Percentiles rank a stretch among this genome's conserved stretches.
phyloP scores from a whole-genome alignment of 1,139 yeast species.

The Lodderomyces parapsilosis region DNA sequence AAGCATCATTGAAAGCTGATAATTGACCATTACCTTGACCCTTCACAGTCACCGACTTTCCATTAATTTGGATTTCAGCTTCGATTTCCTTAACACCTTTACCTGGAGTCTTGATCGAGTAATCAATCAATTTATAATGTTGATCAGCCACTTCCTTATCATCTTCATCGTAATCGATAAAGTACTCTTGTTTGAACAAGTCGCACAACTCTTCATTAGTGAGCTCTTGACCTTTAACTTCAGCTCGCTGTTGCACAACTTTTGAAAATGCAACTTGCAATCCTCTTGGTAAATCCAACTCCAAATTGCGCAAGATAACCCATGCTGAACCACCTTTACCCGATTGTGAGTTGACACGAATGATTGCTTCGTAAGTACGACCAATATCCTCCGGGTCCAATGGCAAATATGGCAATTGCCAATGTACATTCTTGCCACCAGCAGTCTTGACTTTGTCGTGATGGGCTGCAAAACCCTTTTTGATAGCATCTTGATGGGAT shows the following conservation, averaged over 20 bases:
- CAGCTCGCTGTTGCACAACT: conserved; percentile 81
- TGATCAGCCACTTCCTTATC: conserved; percentile 18
- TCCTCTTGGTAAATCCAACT: conserved; percentile 88
- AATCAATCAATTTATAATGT: conserved; percentile 50
- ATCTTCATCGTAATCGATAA: conserved; percentile 51
- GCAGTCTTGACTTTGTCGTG: conserved; percentile 26
- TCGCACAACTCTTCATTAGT: conserved; percentile 72
- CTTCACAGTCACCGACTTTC: conserved; percentile 42
- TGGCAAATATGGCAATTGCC: conserved; percentile 94
- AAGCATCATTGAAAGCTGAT: conserved; percentile 83
- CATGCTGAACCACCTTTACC: conserved; percentile 99
- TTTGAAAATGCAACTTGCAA: conserved; percentile 88
- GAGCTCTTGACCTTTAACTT: conserved; percentile 80
- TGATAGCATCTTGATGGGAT: conserved; percentile 97
- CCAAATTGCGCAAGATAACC: conserved; percentile 86
- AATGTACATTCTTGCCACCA: conserved; percentile 36
- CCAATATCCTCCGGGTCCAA: conserved; percentile 96
- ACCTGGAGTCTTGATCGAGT: conserved; percentile 38
- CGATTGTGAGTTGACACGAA: conserved; percentile 95
- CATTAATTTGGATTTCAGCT: conserved; percentile 46
- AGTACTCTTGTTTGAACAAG: conserved; percentile 72
- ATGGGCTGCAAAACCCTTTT: conserved; percentile 77
- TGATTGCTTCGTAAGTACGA: conserved; percentile 94
- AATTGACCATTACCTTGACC: conserved; percentile 96
- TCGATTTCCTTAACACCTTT: conserved; percentile 32